A percentile compares a stretch with the other conserved stretches of the same genome.
phyloP scores from a whole-genome alignment of 306 rosid species.

The Acacia confusa region DNA sequence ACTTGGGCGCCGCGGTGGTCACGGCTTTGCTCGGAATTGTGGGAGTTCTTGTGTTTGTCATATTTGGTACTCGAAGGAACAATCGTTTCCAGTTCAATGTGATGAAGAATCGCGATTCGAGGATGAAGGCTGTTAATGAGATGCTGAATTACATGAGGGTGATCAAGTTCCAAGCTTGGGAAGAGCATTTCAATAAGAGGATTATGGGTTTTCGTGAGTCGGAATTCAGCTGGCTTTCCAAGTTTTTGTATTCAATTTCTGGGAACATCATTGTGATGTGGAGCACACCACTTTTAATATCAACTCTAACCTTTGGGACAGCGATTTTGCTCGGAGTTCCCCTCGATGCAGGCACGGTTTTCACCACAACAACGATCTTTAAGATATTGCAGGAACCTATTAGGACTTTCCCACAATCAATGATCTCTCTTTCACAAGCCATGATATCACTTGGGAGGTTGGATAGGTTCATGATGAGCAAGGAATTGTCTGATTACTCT shows the following conservation, averaged over 20 bases:
- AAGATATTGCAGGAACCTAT: conserved; percentile 92
- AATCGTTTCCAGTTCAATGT: conserved; percentile 59
- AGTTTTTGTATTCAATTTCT: conserved; percentile 74
- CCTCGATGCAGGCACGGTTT: conserved; percentile 91
- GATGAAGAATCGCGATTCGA: conserved; percentile 83
- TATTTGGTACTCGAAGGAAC: conserved; percentile 46
- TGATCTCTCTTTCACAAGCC: conserved; percentile 92
- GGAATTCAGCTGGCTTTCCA: conserved; percentile 79
- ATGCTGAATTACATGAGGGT: conserved; percentile 95
- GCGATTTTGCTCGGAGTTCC: conserved; percentile 65
- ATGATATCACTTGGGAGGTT: conserved; percentile 84
- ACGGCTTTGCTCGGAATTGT: conserved; percentile 58
- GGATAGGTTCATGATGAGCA: conserved; percentile 76
- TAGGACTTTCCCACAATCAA: conserved; percentile 84
- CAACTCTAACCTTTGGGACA: conserved; percentile 74
- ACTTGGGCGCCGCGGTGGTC: conserved; percentile 56
- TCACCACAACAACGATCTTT: conserved; percentile 85
- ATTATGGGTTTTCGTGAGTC: conserved; percentile 55
- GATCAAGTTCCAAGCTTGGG: conserved; percentile 99
- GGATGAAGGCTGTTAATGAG: conserved; percentile 97
- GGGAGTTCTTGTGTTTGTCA: conserved; percentile 46
- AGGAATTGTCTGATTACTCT: conserved; percentile 50
- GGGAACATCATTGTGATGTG: conserved; percentile 66
- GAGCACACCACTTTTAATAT: conserved; percentile 67
- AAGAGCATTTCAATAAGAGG: conserved; percentile 78